A percentile compares a stretch with the other conserved stretches of the same genome.
Conservation (phyloP, 2,329 filamentous ascomycete genomes). For the Zymoseptoria pseudotritici region DNA sequence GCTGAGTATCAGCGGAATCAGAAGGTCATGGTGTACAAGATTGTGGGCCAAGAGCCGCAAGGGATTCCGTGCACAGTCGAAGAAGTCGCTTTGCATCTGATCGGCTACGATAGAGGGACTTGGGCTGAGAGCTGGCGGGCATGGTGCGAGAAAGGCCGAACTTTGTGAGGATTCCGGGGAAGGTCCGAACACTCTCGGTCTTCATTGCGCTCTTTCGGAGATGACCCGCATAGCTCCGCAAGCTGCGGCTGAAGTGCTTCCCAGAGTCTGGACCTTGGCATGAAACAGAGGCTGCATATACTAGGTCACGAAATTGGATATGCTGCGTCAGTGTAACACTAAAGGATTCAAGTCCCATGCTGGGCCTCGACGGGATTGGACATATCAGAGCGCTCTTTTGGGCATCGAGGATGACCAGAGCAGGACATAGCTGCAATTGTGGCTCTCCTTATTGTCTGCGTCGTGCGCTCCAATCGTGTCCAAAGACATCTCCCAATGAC, state of each 20-base stretch:
- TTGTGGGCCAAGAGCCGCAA: conserved; percentile 2
- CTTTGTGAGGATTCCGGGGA: neutral
- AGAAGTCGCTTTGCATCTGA: neutral
- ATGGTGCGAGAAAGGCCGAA: neutral
- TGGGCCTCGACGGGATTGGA: neutral
- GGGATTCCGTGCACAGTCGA: conserved; percentile 1
- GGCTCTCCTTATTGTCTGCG: neutral
- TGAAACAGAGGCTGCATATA: neutral
- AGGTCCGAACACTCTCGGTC: neutral
- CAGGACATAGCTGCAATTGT: neutral
- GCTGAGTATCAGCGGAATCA: neutral
- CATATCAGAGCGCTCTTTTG: neutral
- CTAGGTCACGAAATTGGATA: neutral
- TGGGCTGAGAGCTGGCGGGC: conserved; percentile 1
- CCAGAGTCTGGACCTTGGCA: neutral
- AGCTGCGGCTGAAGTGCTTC: neutral
- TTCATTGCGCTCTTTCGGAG: neutral
- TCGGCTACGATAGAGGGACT: conserved; percentile 1
- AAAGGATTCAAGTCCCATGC: neutral
- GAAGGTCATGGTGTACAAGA: neutral
- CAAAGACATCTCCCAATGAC: neutral
- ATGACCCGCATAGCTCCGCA: neutral
- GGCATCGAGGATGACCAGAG: neutral
- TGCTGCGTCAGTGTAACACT: neutral
- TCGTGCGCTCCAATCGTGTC: neutral